Percentiles rank a stretch among this genome's conserved stretches.
Evolutionary conservation across 352 stramenopile genomes (phyloP).

Genomic region (Pythium sp.): DNA sequence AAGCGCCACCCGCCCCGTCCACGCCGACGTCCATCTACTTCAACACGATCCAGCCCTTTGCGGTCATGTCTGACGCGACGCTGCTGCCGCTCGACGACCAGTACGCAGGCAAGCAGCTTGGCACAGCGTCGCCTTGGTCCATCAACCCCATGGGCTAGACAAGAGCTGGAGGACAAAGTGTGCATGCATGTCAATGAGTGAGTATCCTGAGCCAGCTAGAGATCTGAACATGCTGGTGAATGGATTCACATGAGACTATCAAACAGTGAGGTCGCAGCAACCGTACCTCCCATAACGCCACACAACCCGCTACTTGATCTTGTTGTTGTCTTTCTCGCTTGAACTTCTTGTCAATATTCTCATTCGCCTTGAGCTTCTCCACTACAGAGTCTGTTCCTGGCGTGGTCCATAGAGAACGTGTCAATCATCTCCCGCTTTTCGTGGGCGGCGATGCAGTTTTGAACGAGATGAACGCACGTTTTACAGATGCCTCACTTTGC

Average conservation of each 20-base stretch:
- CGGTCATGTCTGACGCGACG: slow-evolving; percentile 24
- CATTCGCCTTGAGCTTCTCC: background rate
- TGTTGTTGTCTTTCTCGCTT: background rate
- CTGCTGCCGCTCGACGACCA: slow-evolving; percentile 28
- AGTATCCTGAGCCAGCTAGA: background rate
- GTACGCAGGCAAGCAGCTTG: slow-evolving; percentile 24
- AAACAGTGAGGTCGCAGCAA: background rate
- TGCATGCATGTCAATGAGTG: background rate
- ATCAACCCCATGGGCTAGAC: slow-evolving; percentile 27
- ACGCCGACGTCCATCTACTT: slow-evolving; percentile 23
- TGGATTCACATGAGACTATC: background rate
- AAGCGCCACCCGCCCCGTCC: slow-evolving; percentile 17
- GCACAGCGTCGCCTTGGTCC: slow-evolving; percentile 2
- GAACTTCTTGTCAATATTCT: background rate
- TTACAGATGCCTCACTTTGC: too few species aligned
- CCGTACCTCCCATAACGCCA: background rate
- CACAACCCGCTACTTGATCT: background rate
- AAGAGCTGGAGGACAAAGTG: background rate
- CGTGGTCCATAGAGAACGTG: background rate
- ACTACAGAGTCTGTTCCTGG: background rate
- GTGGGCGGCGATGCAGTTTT: background rate
- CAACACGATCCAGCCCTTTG: slow-evolving; percentile 28
- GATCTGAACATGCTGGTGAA: background rate
- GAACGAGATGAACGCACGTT: background rate
- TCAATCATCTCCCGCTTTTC: background rate